A percentile compares a stretch with the other conserved stretches of the same genome.
Evolutionary conservation across 768 basidiomycete genomes (phyloP).

Genomic region (Leucosporidium creatinivorum): DNA sequence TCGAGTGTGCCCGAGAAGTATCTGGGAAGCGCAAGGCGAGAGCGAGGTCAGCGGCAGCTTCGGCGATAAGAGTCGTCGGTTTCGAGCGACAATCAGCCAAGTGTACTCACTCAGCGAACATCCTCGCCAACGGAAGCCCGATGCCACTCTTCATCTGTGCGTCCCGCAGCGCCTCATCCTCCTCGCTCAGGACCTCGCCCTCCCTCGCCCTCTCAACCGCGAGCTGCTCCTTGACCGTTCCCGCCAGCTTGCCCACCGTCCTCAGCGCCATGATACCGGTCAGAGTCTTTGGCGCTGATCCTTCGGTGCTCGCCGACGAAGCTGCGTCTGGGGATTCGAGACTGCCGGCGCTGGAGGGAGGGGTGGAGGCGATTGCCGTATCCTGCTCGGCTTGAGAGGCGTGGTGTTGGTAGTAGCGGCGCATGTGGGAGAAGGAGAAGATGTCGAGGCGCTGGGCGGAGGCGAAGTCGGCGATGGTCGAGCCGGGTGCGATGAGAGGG

Average conservation of each 20-base stretch:
- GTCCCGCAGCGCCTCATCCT: conserved; percentile 9
- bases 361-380: conserved; percentile 41
- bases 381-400: neutral
- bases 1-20: conserved; percentile 21
- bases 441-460: conserved; percentile 50
- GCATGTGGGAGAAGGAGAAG: conserved; percentile 80
- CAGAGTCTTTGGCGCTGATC: conserved; percentile 44
- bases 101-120: conserved; percentile 33
- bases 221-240: conserved; percentile 74
- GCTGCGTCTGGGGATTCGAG: conserved; percentile 45
- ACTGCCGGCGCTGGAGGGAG: neutral
- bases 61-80: no score
- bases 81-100: neutral
- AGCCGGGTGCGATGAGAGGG: no score
- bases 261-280: conserved; percentile 53
- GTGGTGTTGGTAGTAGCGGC: conserved; percentile 39
- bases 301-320: no score
- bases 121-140: conserved; percentile 30
- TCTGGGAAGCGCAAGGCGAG: neutral
- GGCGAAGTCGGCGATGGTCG: neutral
- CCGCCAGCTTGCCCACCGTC: conserved; percentile 52
- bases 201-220: conserved; percentile 27
- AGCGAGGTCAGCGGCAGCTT: no score
- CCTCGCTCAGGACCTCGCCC: neutral
- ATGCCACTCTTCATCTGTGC: conserved; percentile 30